Evolutionary conservation across 495 filamentous ascomycete genomes (phyloP), one percentile per base, ranked within the genome.

Genomic region (Penicillium cinerascens): DNA sequence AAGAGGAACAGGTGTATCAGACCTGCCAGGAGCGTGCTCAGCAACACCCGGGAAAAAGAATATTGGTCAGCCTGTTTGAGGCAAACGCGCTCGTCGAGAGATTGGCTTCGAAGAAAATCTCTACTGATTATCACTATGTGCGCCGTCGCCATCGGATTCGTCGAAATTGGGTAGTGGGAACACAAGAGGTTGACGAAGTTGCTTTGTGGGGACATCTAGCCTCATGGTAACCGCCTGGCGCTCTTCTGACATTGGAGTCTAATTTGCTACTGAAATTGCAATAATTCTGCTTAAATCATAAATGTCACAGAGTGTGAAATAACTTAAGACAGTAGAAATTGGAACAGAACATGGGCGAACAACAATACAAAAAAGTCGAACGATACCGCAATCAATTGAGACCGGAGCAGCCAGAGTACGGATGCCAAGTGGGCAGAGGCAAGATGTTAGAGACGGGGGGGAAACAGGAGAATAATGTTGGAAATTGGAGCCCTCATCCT

Each of bases 71-170:
- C 49, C 66, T 90, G 53, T 75, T 79, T 55, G 85, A 89, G 59
- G 86, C 86, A 9, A 89, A 88, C 53, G 84, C 88, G 57, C 85
- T 89, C 7, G 81, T 86, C 2, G 84, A 81, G 62, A 64, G 87
- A 25, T 58, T 91, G 41, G 78, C 78, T 22, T 56, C 73, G 29
- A 49, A 37, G 44, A 41, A 22, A 22, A 1, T 6, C 2, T 11
- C 39, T 37, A 1, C 11, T 4, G 27, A 38, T 8, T 16, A 16
- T 13, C 1, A 37, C 37, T 10, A 33, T 21, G 23, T 35, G 49
- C 10, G 20, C 8, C 16, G 45, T 41, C 10, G 37, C n/a, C 33
- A 22, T 4, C 45, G 39, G 35, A 35, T 33, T 17, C 15, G 25
- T 11, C 17, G 21, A 37, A 11, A 38, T 11, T 29, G 11, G 16